Percentiles rank a stretch among this genome's conserved stretches.
phyloP scores from a whole-genome alignment of 768 basidiomycete species.

The Pisolithus microcarpus region DNA sequence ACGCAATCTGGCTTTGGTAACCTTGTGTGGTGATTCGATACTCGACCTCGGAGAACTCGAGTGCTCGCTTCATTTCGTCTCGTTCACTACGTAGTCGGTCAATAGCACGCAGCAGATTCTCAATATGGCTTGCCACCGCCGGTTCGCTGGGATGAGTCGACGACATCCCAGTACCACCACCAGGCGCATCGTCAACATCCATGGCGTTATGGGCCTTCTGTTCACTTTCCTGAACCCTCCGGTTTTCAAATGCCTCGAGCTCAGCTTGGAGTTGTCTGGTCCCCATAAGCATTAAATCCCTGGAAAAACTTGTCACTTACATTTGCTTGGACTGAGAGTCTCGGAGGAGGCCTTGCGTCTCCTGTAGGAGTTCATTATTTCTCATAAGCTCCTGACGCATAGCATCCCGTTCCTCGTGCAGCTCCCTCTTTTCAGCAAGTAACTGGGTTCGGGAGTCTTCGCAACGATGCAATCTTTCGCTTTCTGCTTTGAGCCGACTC shows the following conservation, averaged over 20 bases:
- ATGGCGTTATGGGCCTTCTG: not conserved
- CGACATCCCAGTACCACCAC: not conserved
- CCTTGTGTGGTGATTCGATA: slow-evolving; percentile 57
- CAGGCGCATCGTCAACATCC: slow-evolving; percentile 3
- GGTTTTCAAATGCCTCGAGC: slow-evolving; percentile 5
- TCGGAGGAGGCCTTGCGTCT: slow-evolving; percentile 18
- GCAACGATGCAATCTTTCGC: slow-evolving; percentile 29
- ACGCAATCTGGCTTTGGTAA: slow-evolving; percentile 43
- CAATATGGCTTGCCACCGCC: slow-evolving; percentile 35
- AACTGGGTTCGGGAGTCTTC: slow-evolving; percentile 42
- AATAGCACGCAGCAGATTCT: slow-evolving; percentile 53
- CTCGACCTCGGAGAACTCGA: slow-evolving; percentile 66
- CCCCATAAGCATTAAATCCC: not conserved
- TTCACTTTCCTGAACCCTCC: not conserved
- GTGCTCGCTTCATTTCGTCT: slow-evolving; percentile 51
- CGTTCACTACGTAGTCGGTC: slow-evolving; percentile 64
- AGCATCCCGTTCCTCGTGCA: slow-evolving; percentile 37
- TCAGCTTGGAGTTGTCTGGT: slow-evolving; percentile 17
- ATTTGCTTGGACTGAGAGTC: slow-evolving; percentile 19
- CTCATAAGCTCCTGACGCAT: slow-evolving; percentile 28
- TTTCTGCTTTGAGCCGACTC: slow-evolving; percentile 37
- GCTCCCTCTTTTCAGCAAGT: slow-evolving; percentile 48
- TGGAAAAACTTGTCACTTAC: slow-evolving; percentile 14
- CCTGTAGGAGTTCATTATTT: slow-evolving; percentile 14
- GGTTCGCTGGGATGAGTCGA: slow-evolving; percentile 13